Evolutionary conservation across 2,329 filamentous ascomycete genomes (phyloP).

Genomic region (Penicillium sp.): DNA sequence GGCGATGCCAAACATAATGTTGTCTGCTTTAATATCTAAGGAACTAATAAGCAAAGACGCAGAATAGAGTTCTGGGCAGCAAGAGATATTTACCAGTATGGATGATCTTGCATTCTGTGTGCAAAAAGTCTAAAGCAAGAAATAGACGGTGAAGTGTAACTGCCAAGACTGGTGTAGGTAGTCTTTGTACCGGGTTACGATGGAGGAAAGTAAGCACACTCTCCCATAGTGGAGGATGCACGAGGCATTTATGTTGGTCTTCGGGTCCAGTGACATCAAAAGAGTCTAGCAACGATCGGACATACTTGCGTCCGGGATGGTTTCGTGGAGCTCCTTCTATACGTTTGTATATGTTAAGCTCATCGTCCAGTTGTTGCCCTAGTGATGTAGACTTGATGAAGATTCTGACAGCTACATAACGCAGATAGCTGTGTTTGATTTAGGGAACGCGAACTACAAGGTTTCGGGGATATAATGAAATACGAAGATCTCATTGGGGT

Average conservation of each 20-base stretch:
- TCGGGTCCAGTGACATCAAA: constrained; percentile 34
- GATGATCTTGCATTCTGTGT: constrained; percentile 14
- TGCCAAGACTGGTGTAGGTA: constrained; percentile 27
- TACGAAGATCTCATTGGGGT: neutral
- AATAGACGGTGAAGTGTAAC: constrained; percentile 12
- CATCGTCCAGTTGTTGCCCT: constrained; percentile 34
- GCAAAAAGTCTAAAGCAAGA: constrained; percentile 14
- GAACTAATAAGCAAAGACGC: neutral
- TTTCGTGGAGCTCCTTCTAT: constrained; percentile 27
- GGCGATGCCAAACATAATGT: constrained; percentile 47
- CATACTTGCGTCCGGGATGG: constrained; percentile 30
- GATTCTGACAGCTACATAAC: constrained; percentile 34
- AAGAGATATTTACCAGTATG: constrained; percentile 5
- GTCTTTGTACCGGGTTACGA: constrained; percentile 41
- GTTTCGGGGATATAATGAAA: neutral
- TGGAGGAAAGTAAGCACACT: constrained; percentile 41
- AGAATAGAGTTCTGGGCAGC: neutral
- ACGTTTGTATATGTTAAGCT: constrained; percentile 46
- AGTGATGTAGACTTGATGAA: constrained; percentile 29
- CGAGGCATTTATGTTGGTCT: constrained; percentile 36
- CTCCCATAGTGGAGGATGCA: constrained; percentile 46
- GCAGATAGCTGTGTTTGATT: constrained; percentile 15
- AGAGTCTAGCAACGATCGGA: constrained; percentile 34
- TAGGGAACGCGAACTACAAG: no score
- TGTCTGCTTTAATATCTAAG: constrained; percentile 49